Evolutionary conservation across 768 basidiomycete species (phyloP), one percentile per base, ranked within the genome.

Genomic region (Hypholoma sublateritium): DNA sequence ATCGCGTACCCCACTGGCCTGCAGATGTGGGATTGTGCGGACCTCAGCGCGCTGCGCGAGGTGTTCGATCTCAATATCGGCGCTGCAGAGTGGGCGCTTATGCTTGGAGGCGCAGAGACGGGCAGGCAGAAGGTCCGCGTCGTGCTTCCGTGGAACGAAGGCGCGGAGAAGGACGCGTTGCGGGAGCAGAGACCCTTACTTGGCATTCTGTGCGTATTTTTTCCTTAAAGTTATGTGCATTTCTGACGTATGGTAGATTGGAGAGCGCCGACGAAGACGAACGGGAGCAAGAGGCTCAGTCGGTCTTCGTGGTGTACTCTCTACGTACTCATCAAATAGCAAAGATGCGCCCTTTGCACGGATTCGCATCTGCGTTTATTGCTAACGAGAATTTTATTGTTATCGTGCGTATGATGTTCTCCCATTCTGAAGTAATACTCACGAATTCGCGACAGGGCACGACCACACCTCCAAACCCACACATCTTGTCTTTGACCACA

Each of bases 21-120:
- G 39, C 81, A 86, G 64, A 73, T 86, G 17, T 88, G 86, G 85
- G 85, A 87, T 60, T 82, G 81, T 61, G 75, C 80, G 12, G 74
- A 80, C 57, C 67, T 88, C 8, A 80, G 71, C 4, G 62, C 66
- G 0, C 58, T 74, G 0, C 50, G 53, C 62, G 86, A 88, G 61
- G 59, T 87, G 3, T 67, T 89, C 56, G 83, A 87, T 57, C 56
- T 88, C 34, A 59, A 63, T 16, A 58, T 66, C 35, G 58, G 61
- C 25, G 22, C 50, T 11, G 46, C 45, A 1, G 63, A 65, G 43
- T 67, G 61, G 61, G 48, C 28, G 55, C 41, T 25, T 22, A 45
- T 16, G 45, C 5, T 44, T 21, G 56, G 61, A 4, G 22, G 41
- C 2, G 13, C 34, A 2, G 50, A 50, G 28, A 48, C 11, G 35